A percentile compares a stretch with the other conserved stretches of the same genome.
These are phyloP conservation scores for Astrothelium macrocarpum DNA, from an alignment of 495 filamentous ascomycete genomes.

Conservation along the genomic window DNA sequence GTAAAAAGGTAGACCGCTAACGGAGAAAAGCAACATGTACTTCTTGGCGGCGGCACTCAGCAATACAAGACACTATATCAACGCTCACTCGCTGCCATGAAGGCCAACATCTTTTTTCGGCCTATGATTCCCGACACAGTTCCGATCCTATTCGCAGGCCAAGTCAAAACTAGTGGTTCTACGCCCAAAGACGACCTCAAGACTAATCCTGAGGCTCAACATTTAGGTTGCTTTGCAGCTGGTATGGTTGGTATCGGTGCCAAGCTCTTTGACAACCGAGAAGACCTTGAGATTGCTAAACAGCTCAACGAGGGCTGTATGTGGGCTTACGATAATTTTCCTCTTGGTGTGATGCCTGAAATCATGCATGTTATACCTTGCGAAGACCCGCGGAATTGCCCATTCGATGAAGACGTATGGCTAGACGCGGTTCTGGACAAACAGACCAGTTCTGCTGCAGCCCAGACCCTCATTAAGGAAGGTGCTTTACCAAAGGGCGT, in stretches of 20 bases:
- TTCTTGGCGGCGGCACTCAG: background rate
- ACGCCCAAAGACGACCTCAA: background rate
- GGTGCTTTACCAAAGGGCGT: slow-evolving; percentile 53
- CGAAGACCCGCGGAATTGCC: slow-evolving; percentile 24
- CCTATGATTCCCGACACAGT: slow-evolving; percentile 5
- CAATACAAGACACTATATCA: slow-evolving; percentile 5
- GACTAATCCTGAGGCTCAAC: slow-evolving; percentile 3
- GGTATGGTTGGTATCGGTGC: slow-evolving; percentile 17
- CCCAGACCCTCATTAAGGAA: background rate
- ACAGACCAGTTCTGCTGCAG: background rate
- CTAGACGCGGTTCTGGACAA: slow-evolving; percentile 26
- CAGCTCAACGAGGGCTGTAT: slow-evolving; percentile 28
- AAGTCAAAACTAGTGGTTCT: slow-evolving; percentile 1
- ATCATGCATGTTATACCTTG: slow-evolving; percentile 33
- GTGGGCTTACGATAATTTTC: slow-evolving; percentile 28
- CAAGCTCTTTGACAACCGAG: slow-evolving; percentile 16
- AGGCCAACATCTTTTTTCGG: background rate
- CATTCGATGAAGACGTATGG: slow-evolving; percentile 35
- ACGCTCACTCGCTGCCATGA: slow-evolving; percentile 2
- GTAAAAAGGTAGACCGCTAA: slow-evolving; percentile 17
- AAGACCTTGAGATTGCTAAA: slow-evolving; percentile 24
- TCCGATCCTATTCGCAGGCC: slow-evolving; percentile 1
- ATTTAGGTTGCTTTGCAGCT: slow-evolving; percentile 7
- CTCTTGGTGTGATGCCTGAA: slow-evolving; percentile 40
- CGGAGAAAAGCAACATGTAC: slow-evolving; percentile 7